Conservation (phyloP, 2,329 filamentous ascomycete genomes). For the Stemphylium vesicarium region DNA sequence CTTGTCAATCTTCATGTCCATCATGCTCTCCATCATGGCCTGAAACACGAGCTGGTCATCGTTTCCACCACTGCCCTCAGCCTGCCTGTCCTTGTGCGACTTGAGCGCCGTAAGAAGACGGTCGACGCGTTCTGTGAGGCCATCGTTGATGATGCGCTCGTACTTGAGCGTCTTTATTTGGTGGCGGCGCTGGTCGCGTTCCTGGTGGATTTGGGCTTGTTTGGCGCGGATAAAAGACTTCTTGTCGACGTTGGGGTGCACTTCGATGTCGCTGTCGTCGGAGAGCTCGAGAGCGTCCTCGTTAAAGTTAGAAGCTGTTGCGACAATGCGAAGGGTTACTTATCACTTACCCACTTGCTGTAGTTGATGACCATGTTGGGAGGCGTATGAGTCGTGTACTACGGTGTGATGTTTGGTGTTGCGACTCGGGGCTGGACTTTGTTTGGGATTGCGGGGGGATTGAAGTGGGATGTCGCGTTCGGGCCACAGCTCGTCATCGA, state of each 20-base stretch:
- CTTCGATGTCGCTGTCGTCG: conserved; percentile 97
- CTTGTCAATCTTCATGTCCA: conserved; percentile 62
- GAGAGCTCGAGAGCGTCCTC: conserved; percentile 93
- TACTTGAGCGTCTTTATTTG: conserved; percentile 93
- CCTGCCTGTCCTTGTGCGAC: conserved; percentile 65
- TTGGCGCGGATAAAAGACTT: conserved; percentile 98
- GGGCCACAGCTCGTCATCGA: conserved; percentile 19
- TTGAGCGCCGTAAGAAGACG: conserved; percentile 76
- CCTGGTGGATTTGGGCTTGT: conserved; percentile 94
- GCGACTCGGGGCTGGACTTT: conserved; percentile 18
- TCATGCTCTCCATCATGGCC: conserved; percentile 80
- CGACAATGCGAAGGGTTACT: neutral
- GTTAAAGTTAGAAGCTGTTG: conserved; percentile 14
- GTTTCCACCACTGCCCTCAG: conserved; percentile 50
- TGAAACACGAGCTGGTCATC: conserved; percentile 84
- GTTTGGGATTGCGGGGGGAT: conserved; percentile 20
- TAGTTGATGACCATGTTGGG: conserved; percentile 67
- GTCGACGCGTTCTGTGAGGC: conserved; percentile 83
- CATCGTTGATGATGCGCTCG: conserved; percentile 91
- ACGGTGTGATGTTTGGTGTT: conserved; percentile 17
- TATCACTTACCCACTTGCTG: conserved; percentile 69
- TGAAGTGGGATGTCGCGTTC: conserved; percentile 22
- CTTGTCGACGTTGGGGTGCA: conserved; percentile 99
- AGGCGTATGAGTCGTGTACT: conserved; percentile 6
- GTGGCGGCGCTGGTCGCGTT: conserved; percentile 82